Evolutionary conservation across 2,329 filamentous ascomycete species (phyloP).

Genomic region (Hymenoscyphus albidus): DNA sequence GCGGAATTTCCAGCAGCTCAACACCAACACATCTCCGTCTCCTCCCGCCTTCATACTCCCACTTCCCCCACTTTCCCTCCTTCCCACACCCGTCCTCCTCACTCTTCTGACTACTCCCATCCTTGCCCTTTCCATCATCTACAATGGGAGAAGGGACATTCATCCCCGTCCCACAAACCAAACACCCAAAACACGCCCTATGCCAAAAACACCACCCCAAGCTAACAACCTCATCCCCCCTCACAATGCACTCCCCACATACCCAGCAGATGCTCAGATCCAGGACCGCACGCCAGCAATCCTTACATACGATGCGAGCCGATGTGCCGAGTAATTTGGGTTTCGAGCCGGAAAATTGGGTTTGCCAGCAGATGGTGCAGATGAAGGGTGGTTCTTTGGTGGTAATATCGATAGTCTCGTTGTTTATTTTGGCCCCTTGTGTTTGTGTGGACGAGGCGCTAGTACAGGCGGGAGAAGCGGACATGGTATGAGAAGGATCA

Average conservation of each 20-base stretch:
- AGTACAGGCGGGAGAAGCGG: neutral
- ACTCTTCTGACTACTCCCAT: constrained; percentile 4
- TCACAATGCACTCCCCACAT: constrained; percentile 52
- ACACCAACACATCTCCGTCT: constrained; percentile 23
- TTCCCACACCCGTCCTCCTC: constrained; percentile 13
- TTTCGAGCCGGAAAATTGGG: constrained; percentile 36
- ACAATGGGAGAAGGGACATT: constrained; percentile 34
- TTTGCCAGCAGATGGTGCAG: constrained; percentile 54
- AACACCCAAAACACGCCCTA: constrained; percentile 51
- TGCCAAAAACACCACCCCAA: constrained; percentile 62
- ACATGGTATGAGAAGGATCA: neutral
- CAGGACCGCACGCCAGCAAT: constrained; percentile 46
- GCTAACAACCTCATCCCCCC: constrained; percentile 52
- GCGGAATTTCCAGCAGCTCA: constrained; percentile 46
- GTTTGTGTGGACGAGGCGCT: neutral
- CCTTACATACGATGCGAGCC: constrained; percentile 46
- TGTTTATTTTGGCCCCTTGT: constrained; percentile 3
- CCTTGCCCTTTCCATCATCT: constrained; percentile 6
- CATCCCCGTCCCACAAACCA: constrained; percentile 44
- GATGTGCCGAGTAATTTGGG: constrained; percentile 42
- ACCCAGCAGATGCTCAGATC: constrained; percentile 56
- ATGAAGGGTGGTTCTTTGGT: constrained; percentile 40
- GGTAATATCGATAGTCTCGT: neutral
- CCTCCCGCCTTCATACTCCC: constrained; percentile 7
- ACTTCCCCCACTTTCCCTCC: constrained; percentile 1